phyloP scores from a whole-genome alignment of 192 early-diverging fungal genomes.

The Entrophospora sp. region DNA sequence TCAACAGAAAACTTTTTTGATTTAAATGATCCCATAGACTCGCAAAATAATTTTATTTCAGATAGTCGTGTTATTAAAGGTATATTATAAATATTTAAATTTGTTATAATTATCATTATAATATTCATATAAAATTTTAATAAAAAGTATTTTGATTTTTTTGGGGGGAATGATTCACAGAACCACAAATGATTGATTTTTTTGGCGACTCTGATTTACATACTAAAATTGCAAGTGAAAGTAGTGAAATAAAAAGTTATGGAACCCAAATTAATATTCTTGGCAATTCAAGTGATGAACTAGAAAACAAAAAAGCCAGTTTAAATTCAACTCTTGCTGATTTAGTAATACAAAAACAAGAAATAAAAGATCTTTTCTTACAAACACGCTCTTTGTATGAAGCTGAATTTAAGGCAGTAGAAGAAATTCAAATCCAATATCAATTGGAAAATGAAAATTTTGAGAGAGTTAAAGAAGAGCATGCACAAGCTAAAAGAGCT shows the following conservation, averaged over 20 bases:
- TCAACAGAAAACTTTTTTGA: too few species aligned
- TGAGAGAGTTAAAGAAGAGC: slow-evolving; percentile 39
- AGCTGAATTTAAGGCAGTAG: slow-evolving; percentile 42
- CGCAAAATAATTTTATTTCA: too few species aligned
- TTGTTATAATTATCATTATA: too few species aligned
- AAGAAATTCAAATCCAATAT: slow-evolving; percentile 46
- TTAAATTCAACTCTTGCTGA: slow-evolving; percentile 52
- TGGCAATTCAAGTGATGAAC: slow-evolving; percentile 39
- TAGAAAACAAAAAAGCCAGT: slow-evolving; percentile 41
- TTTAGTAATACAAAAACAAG: slow-evolving; percentile 54
- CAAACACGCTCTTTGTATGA: slow-evolving; percentile 52
- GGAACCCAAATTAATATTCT: slow-evolving; percentile 49
- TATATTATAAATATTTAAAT: too few species aligned
- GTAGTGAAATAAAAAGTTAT: slow-evolving; percentile 53
- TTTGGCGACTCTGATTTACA: slow-evolving; percentile 31
- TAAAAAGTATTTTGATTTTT: background rate
- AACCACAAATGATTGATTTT: slow-evolving; percentile 23
- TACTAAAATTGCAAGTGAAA: slow-evolving; percentile 43
- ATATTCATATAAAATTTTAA: background rate
- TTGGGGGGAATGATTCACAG: too few species aligned
- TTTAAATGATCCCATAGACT: too few species aligned
- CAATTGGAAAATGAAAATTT: slow-evolving; percentile 35
- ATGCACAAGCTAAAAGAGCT: slow-evolving; percentile 38
- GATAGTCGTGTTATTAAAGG: too few species aligned
- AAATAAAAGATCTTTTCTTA: slow-evolving; percentile 46